Percentiles rank a stretch among this genome's conserved stretches.
These are phyloP conservation scores for Allium sativum DNA, from an alignment of 106 monocot genomes.

Conservation along the genomic window DNA sequence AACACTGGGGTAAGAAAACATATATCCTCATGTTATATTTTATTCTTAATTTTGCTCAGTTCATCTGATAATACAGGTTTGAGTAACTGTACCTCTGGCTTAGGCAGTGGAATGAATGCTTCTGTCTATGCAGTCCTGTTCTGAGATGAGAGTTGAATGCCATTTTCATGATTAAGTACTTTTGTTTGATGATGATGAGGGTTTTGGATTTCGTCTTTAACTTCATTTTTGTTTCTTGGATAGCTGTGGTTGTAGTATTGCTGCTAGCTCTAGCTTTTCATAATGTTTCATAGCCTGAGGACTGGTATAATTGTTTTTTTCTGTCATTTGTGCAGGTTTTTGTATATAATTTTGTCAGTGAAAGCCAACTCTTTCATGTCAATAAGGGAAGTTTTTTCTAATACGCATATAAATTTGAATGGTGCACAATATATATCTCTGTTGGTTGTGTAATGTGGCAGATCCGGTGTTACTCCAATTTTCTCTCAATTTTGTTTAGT, in stretches of 20 bases:
- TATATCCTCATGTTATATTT: background rate
- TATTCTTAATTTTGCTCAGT: slow-evolving; percentile 6
- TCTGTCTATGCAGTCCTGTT: slow-evolving; percentile 19
- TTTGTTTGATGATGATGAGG: slow-evolving; percentile 21
- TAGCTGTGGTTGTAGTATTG: background rate
- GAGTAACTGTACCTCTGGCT: slow-evolving; percentile 13
- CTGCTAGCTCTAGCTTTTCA: slow-evolving; percentile 15
- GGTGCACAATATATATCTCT: too few relatives aligned
- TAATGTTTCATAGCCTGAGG: slow-evolving; percentile 4
- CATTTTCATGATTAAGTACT: slow-evolving; percentile 9
- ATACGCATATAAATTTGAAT: too few relatives aligned
- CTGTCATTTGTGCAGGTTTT: slow-evolving; percentile 19
- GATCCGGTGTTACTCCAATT: too few relatives aligned
- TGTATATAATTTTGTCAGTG: too few relatives aligned
- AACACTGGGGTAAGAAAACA: background rate
- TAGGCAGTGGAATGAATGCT: slow-evolving; percentile 8
- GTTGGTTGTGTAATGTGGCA: too few relatives aligned
- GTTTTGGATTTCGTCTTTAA: slow-evolving; percentile 59
- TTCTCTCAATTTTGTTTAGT: too few relatives aligned
- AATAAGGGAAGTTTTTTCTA: too few relatives aligned
- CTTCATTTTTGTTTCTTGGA: slow-evolving; percentile 40
- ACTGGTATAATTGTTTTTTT: slow-evolving; percentile 8
- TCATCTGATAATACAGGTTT: slow-evolving; percentile 5
- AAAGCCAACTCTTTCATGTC: too few relatives aligned
- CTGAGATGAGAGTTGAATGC: slow-evolving; percentile 13